Base-by-base conservation (phyloP, 495 filamentous ascomycete genomes). In the Pseudomonodictys pantanalensis region DNA sequence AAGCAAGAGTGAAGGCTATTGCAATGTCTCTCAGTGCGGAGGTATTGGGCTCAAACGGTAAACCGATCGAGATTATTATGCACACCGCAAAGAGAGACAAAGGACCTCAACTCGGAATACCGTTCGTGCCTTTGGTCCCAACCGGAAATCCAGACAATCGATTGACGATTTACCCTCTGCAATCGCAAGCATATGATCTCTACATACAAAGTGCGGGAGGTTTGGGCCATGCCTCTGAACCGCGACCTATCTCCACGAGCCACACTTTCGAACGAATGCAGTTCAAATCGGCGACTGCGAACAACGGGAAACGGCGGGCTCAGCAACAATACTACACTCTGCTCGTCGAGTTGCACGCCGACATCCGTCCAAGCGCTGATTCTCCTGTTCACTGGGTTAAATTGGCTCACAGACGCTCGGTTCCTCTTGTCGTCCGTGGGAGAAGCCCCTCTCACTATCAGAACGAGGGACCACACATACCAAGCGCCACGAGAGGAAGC, bases 41-140 rank as follows among this genome's bases (percentile, higher is more conserved):
- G 32, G 15, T n/a, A n/a, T n/a, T n/a, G n/a, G n/a, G 71, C 69
- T 70, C 10, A 41, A 71, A 73, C 22, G 86, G 81, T 20, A 91
- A 95, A 72, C 75, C 79, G 20, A 88, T 93, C 46, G 91, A 92
- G 42, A 77, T 96, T 25, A 87, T 96, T 6, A 90, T 95, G 70
- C 91, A 96, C 69, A 96, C 91, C 4, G 89, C 91, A 5, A 95
- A 95, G 72, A 81, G 91, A 60, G 91, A 96, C 75, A 92, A 93
- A 73, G 89, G 90, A 3, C 90, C 90, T 1, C 86, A 91, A 48
- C 78, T 79, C 38, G 86, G 83, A 56, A 89, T 91, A 8, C 78
- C 80, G 8, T 84, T 83, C 57, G 78, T 88, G 33, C 76, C 83
- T 39, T 73, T 96, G 23, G 76, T 82, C 1, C 86, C 91, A 0